These are phyloP conservation scores for Fusarium aywerte DNA, from an alignment of 2,329 filamentous ascomycete species.

Conservation along the genomic window DNA sequence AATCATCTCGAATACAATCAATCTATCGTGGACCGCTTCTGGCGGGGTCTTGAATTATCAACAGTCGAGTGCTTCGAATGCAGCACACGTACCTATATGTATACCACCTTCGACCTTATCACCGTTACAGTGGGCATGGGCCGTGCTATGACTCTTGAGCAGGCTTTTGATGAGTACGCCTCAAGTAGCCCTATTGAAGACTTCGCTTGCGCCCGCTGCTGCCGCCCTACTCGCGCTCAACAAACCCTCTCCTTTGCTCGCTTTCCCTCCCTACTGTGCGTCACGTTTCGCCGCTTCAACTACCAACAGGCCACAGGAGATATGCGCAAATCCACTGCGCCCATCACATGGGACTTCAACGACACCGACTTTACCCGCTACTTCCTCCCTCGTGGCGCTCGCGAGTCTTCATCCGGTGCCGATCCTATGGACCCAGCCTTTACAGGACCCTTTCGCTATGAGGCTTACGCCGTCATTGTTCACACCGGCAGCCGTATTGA, in stretches of 20 bases:
- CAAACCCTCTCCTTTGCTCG: conserved; percentile 80
- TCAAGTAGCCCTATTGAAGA: conserved; percentile 73
- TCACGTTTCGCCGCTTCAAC: conserved; percentile 75
- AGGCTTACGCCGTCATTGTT: conserved; percentile 85
- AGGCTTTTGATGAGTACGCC: conserved; percentile 77
- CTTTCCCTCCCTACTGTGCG: conserved; percentile 80
- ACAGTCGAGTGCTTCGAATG: conserved; percentile 74
- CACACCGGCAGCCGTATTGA: conserved; percentile 76
- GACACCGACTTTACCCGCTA: conserved; percentile 67
- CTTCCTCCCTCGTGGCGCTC: conserved; percentile 53
- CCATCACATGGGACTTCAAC: conserved; percentile 80
- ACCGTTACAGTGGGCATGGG: conserved; percentile 54
- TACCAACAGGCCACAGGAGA: conserved; percentile 48
- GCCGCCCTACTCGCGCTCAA: conserved; percentile 71
- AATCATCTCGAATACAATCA: conserved; percentile 74
- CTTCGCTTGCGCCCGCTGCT: conserved; percentile 81
- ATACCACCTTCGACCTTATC: conserved; percentile 65
- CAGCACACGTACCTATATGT: conserved; percentile 60
- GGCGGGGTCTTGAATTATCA: conserved; percentile 79
- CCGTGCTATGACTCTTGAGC: conserved; percentile 57
- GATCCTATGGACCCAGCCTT: conserved; percentile 55
- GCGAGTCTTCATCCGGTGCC: conserved; percentile 43
- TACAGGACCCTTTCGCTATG: conserved; percentile 74
- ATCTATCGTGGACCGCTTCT: conserved; percentile 83
- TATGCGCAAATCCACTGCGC: conserved; percentile 74